Percentiles rank a stretch among this genome's conserved stretches.
Evolutionary conservation across 2,329 filamentous ascomycete species (phyloP).

Genomic region (Macrophomina phaseolina): DNA sequence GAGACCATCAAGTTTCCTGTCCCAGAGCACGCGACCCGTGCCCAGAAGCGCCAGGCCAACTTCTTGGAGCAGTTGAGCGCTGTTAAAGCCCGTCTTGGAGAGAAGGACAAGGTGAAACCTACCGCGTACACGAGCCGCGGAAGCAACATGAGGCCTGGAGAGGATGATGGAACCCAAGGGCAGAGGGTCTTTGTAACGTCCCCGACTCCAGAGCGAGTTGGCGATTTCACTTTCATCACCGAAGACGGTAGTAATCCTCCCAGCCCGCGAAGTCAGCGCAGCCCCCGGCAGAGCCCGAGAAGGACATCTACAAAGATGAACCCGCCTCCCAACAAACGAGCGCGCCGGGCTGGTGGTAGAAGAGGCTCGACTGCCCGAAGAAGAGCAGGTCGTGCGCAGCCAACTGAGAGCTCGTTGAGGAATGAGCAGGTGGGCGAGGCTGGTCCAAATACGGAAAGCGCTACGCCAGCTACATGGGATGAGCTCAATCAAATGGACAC

Average conservation of each 20-base stretch:
- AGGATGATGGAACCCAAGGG: conserved; percentile 18
- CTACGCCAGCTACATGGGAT: conserved; percentile 17
- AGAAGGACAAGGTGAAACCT: conserved; percentile 18
- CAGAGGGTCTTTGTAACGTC: conserved; percentile 9
- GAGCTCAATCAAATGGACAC: not conserved
- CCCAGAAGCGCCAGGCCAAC: conserved; percentile 18
- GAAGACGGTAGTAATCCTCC: conserved; percentile 19
- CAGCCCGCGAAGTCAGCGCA: conserved; percentile 1
- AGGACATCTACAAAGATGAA: not conserved
- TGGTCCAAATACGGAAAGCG: conserved; percentile 6
- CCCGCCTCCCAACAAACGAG: not conserved
- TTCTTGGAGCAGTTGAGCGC: conserved; percentile 22
- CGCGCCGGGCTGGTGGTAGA: not conserved
- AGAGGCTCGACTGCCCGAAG: conserved; percentile 2
- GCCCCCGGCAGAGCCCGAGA: conserved; percentile 3
- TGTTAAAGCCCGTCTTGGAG: conserved; percentile 24
- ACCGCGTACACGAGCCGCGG: conserved; percentile 20
- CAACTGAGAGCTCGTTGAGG: conserved; percentile 14
- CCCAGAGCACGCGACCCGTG: conserved; percentile 15
- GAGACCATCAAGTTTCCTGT: conserved; percentile 10
- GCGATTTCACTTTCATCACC: conserved; percentile 22
- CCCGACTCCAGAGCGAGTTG: not conserved
- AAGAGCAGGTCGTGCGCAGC: not conserved
- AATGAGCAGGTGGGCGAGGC: conserved; percentile 17
- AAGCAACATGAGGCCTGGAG: not conserved